These are phyloP conservation scores for Camillea tinctor DNA, from an alignment of 2,329 filamentous ascomycete genomes.

Conservation along the genomic window DNA sequence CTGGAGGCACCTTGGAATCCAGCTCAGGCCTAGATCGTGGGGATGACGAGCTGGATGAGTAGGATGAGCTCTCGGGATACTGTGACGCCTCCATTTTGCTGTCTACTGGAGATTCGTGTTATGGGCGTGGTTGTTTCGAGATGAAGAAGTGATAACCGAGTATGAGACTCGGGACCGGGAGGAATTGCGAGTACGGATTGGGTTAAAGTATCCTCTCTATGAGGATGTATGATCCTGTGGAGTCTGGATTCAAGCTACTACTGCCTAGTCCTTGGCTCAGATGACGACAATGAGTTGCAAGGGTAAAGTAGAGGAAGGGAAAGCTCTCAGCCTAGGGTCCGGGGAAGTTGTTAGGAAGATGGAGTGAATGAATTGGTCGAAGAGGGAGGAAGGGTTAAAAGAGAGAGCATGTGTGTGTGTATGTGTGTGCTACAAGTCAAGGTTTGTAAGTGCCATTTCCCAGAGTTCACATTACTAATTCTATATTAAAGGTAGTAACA, in stretches of 20 bases:
- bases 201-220: not conserved
- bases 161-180: not conserved
- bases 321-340: not conserved
- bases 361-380: not conserved
- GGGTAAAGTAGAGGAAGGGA: not conserved
- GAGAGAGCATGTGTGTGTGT: not conserved
- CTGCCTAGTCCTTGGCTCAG: not conserved
- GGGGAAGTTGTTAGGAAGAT: not conserved
- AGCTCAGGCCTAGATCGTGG: constrained; percentile 35
- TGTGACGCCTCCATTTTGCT: constrained; percentile 20
- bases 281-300: not conserved
- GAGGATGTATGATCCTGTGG: not conserved
- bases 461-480: not conserved
- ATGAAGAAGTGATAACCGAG: not conserved
- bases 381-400: not conserved
- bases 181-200: not conserved
- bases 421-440: not conserved
- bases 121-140: constrained; percentile 4
- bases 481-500: not conserved
- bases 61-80: constrained; percentile 37
- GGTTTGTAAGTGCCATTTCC: not conserved
- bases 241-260: not conserved
- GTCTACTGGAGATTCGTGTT: not conserved
- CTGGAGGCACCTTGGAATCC: constrained; percentile 41
- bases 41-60: constrained; percentile 40